A percentile compares a stretch with the other conserved stretches of the same genome.
Conservation (phyloP, 768 basidiomycete species). For the Lactarius psammicola region DNA sequence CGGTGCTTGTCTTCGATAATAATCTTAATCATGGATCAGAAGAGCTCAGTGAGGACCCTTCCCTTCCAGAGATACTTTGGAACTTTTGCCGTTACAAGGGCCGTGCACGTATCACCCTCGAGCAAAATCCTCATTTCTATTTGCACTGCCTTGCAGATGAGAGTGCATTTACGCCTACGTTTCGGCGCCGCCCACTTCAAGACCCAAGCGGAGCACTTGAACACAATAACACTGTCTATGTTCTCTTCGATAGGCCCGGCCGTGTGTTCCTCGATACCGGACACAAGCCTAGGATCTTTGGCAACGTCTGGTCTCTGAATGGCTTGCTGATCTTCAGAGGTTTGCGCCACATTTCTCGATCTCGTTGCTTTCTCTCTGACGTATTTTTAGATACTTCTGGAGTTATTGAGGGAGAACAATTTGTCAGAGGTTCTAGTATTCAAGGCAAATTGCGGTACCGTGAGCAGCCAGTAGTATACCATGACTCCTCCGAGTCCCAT, state of each 20-base stretch:
- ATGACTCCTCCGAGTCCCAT: no score
- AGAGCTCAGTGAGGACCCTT: background rate
- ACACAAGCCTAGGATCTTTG: no score
- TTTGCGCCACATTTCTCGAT: no score
- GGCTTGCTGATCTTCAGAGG: no score
- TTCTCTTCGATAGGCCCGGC: background rate
- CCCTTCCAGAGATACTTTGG: background rate
- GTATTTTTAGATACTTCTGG: no score
- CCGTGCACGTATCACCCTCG: background rate
- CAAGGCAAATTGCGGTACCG: no score
- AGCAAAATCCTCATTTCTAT: background rate
- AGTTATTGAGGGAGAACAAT: no score
- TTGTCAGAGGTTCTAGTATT: no score
- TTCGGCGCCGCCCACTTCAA: background rate
- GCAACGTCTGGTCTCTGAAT: no score
- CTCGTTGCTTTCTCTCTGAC: no score
- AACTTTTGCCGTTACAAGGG: background rate
- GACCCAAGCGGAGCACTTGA: background rate
- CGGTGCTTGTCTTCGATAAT: background rate
- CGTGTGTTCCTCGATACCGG: no score
- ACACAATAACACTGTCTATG: background rate
- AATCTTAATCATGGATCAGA: background rate
- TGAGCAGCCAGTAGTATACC: no score
- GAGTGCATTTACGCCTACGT: background rate
- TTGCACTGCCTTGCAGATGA: background rate